phyloP scores from a whole-genome alignment of 1,139 yeast species.

The Geotrichum aggregatum region DNA sequence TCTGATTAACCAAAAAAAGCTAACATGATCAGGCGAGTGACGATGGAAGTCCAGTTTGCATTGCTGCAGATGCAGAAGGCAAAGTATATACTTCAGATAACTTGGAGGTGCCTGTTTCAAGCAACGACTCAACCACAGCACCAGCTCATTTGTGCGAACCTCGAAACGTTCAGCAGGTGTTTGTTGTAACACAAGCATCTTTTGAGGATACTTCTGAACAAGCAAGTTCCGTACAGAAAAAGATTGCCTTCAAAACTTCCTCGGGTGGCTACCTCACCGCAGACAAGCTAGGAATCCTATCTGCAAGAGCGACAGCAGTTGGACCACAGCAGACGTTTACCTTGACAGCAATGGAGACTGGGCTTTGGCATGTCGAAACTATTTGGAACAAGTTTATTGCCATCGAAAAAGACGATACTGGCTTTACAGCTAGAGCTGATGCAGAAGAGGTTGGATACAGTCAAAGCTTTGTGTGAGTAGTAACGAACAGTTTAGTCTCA shows the following conservation, averaged over 20 bases:
- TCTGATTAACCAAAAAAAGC: not conserved
- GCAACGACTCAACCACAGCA: constrained; percentile 21
- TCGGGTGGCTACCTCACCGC: constrained; percentile 38
- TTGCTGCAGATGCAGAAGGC: constrained; percentile 29
- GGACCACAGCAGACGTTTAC: constrained; percentile 40
- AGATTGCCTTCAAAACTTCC: constrained; percentile 38
- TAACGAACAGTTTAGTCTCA: too few species aligned
- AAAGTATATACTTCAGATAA: constrained; percentile 28
- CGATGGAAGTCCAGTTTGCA: constrained; percentile 25
- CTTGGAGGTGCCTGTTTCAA: constrained; percentile 23
- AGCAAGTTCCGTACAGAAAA: constrained; percentile 17
- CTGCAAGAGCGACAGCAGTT: constrained; percentile 40
- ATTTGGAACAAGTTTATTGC: constrained; percentile 25
- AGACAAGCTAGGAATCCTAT: constrained; percentile 29
- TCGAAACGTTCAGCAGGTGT: constrained; percentile 40
- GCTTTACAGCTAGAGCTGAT: constrained; percentile 8
- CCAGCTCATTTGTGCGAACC: constrained; percentile 39
- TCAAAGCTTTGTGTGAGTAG: constrained; percentile 23
- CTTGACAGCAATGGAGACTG: constrained; percentile 22
- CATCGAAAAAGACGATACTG: constrained; percentile 18
- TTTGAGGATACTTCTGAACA: constrained; percentile 25
- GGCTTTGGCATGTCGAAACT: constrained; percentile 28
- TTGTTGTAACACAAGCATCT: constrained; percentile 36
- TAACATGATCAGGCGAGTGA: constrained; percentile 11
- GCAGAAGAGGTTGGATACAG: constrained; percentile 18